A percentile compares a stretch with the other conserved stretches of the same genome.
Evolutionary conservation across 306 rosid species (phyloP).

Genomic region (Prunus armeniaca): DNA sequence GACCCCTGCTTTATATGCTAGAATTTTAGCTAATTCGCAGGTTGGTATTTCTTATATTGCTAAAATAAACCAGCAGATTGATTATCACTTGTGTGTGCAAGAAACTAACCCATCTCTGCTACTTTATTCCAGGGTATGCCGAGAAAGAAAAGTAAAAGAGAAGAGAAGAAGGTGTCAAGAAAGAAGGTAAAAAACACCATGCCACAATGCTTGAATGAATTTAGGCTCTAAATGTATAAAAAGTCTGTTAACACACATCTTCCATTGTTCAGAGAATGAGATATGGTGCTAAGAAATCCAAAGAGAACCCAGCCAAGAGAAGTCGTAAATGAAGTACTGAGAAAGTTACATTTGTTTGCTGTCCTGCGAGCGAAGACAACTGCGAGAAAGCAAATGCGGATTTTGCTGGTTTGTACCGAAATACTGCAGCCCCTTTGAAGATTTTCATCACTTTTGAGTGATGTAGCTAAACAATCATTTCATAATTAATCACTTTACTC

Average conservation of each 20-base stretch:
- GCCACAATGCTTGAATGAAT: background rate
- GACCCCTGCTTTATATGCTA: constrained; percentile 36
- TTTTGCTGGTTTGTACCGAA: background rate
- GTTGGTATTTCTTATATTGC: constrained; percentile 27
- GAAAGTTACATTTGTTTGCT: background rate
- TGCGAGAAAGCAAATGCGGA: background rate
- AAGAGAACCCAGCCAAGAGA: constrained; percentile 44
- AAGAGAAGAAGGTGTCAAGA: constrained; percentile 30
- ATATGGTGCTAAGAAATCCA: constrained; percentile 11
- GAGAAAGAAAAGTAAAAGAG: constrained; percentile 32
- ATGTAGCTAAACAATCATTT: background rate
- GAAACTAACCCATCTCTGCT: constrained; percentile 5
- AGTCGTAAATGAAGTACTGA: constrained; percentile 35
- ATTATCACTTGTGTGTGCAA: background rate
- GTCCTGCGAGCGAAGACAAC: background rate
- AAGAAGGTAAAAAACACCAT: constrained; percentile 46
- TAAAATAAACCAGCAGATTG: constrained; percentile 7
- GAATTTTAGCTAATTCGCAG: constrained; percentile 38
- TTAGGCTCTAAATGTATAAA: background rate
- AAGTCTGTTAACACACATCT: background rate
- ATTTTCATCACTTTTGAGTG: background rate
- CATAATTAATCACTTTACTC: background rate
- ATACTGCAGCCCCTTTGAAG: background rate
- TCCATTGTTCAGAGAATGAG: constrained; percentile 45
- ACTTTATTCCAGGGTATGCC: constrained; percentile 36